Conservation (phyloP, 2,329 filamentous ascomycete species). For the Diaporthe ilicicola region DNA sequence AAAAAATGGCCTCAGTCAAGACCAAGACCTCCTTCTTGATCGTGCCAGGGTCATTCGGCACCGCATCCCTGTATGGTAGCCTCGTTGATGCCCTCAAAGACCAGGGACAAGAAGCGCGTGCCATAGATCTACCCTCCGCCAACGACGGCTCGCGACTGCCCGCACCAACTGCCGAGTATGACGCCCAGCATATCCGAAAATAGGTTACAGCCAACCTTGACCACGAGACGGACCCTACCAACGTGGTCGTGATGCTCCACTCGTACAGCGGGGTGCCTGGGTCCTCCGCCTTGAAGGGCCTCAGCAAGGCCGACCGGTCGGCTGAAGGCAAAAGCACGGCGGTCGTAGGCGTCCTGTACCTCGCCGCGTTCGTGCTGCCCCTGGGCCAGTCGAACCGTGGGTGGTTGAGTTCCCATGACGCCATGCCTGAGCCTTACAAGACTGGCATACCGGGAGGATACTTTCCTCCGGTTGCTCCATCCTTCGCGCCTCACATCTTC, state of each 20-base stretch:
- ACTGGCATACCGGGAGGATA: slow-evolving; percentile 30
- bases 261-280: slow-evolving; percentile 46
- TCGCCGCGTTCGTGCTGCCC: slow-evolving; percentile 34
- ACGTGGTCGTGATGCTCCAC: slow-evolving; percentile 43
- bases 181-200: slow-evolving; percentile 31
- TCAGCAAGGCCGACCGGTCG: slow-evolving; percentile 38
- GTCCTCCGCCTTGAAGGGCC: slow-evolving; percentile 41
- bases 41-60: slow-evolving; percentile 31
- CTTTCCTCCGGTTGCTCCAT: slow-evolving; percentile 17
- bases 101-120: slow-evolving; percentile 23
- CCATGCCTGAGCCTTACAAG: slow-evolving; percentile 15
- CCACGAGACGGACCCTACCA: slow-evolving; percentile 35
- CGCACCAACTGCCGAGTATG: slow-evolving; percentile 33
- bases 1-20: background rate
- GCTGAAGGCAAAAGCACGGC: slow-evolving; percentile 40
- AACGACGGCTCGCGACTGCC: slow-evolving; percentile 33
- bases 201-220: slow-evolving; percentile 30
- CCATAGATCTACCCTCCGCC: slow-evolving; percentile 29
- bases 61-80: slow-evolving; percentile 8
- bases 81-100: slow-evolving; percentile 8
- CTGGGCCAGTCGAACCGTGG: slow-evolving; percentile 26
- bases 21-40: slow-evolving; percentile 23
- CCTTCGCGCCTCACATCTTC: slow-evolving; percentile 14
- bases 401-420: background rate
- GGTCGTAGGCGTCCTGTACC: slow-evolving; percentile 42